Evolutionary conservation across 2,329 filamentous ascomycete genomes (phyloP), one percentile per base, ranked within the genome.

Genomic region (Verticillium albo-atrum): DNA sequence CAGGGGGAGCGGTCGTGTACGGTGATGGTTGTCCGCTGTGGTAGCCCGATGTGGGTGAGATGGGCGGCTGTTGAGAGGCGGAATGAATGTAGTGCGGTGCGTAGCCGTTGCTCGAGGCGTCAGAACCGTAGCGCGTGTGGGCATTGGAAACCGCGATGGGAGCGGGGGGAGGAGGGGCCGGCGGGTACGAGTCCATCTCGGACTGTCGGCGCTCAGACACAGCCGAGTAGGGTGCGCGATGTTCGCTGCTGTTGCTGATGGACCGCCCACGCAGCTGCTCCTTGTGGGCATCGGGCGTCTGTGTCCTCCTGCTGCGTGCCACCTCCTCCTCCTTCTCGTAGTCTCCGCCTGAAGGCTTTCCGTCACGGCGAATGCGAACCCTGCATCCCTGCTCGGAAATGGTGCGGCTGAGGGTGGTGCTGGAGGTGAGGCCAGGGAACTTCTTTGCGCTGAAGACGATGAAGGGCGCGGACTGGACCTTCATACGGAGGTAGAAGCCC

Each of bases 341-440:
- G 15, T 77, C 76, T 54, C 71, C 74, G 54, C 78, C 77, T 55
- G 78, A 78, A 12, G 80, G 77, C 76, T 94, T 93, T 62, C 83
- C 83, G 61, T 92, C 90, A 37, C 92, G 87, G 70, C 91, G 87
- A 68, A 99, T 99, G 53, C 95, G 89, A 28, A 99, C 95, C 66
- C 94, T 91, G 74, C 95, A 98, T 60, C 95, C 95, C 75, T 99
- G 95, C 74, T 99, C 94, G 20, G 94, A 93, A 51, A 99, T 92
- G 35, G 91, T 89, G 63, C 93, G 89, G 75, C 93, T 97, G 55
- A 98, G 80, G 14, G 84, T 80, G 0, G 95, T 99, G 77, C 92
- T 97, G 73, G 95, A 91, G 52, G 90, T 89, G 61, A 98, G 79
- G 20, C 94, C 95, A 17, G 95, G 95, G 77, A 99, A 99, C 79